Base-by-base conservation (phyloP, 2,329 filamentous ascomycete genomes). In the Epichloe glyceriae region DNA sequence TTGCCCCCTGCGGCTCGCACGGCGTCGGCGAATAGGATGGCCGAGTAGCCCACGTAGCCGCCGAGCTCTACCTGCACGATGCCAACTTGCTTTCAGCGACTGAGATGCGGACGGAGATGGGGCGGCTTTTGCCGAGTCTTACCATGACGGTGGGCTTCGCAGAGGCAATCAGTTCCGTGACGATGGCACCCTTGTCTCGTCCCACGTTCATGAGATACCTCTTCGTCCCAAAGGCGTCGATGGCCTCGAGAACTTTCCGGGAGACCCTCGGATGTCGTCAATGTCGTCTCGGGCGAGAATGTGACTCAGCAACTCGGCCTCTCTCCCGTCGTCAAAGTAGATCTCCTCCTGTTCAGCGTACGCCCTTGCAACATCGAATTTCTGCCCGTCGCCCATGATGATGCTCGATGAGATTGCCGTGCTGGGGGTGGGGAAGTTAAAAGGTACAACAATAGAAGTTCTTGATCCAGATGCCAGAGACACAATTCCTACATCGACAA, bases 31-130 rank as follows among this genome's bases (percentile, higher is more conserved):
- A 90, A 91, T 1, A 88, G 72, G 53, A 93, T 80, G 53, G 83
- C 82, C 0, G 86, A 91, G 70, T 93, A 93, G 41, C 87, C 87
- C 19, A 89, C 75, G 64, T 91, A 93, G 46, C 85, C 84, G 45
- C 88, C 87, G 0, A 93, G 73, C 62, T 94, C 87, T 45, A 91
- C 47, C 47, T 49, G 30, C 10, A n/a, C 5, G n/a, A 6, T 4
- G 8, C 33, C 6, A 8, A 5, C 12, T 26, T 22, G 37, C 14
- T 46, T 37, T 34, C 45, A 34, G 8, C 19, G 15, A 39, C 26
- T 10, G 26, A 30, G 15, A 39, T 37, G 35, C 4, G n/a, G 26
- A 17, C 5, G 3, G 5, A 26, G 30, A 43, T 3, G 5, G 30
- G 30, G 4, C 12, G 3, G 22, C 22, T 22, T 22, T 22, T 22